phyloP scores from a whole-genome alignment of 73 alveolate genomes.

The Uronychia setigera region DNA sequence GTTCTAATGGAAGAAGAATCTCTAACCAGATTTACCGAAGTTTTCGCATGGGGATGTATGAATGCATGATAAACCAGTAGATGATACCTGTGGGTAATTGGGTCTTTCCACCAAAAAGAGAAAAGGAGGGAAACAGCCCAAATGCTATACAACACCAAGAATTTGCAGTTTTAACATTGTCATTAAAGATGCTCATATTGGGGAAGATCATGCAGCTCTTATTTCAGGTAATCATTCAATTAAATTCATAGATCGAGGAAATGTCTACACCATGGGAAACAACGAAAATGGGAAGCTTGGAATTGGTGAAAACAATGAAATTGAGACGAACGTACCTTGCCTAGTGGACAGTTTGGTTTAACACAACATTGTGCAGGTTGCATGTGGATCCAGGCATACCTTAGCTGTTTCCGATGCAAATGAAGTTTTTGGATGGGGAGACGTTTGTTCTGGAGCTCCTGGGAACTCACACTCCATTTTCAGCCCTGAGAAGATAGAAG shows the following conservation, averaged over 20 bases:
- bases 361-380: constrained; percentile 61
- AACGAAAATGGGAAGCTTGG: constrained; percentile 56
- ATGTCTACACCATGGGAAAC: constrained; percentile 67
- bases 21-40: constrained; percentile 2
- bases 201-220: constrained; percentile 45
- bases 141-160: constrained; percentile 26
- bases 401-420: constrained; percentile 79
- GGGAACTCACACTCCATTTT: too few relatives aligned
- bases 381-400: constrained; percentile 87
- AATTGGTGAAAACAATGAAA: constrained; percentile 20
- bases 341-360: constrained; percentile 44
- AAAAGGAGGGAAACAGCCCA: constrained; percentile 4
- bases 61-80: background rate
- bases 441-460: constrained; percentile 53
- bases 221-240: background rate
- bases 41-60: constrained; percentile 13
- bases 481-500: background rate
- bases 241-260: constrained; percentile 28
- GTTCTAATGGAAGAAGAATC: constrained; percentile 9
- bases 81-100: constrained; percentile 33
- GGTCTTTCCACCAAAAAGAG: constrained; percentile 29
- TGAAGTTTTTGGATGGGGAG: constrained; percentile 84
- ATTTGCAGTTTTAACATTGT: constrained; percentile 48
- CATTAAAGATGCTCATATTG: constrained; percentile 16
- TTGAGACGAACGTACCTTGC: constrained; percentile 41